Percentiles rank a stretch among this genome's conserved stretches.
Conservation (phyloP, 1,284 basidiomycete species). For the Tilletia caries region DNA sequence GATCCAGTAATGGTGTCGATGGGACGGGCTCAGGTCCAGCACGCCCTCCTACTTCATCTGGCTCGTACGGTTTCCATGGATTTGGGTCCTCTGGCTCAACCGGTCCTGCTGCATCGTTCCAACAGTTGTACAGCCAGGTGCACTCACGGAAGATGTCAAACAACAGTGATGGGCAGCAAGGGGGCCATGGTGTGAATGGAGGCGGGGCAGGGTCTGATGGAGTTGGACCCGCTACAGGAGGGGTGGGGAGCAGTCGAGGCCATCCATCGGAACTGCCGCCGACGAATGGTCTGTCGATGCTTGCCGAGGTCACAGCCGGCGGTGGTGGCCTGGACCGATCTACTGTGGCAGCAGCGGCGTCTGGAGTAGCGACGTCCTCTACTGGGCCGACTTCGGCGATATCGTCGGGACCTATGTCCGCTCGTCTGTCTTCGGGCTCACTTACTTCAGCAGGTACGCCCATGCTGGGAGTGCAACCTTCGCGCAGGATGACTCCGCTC, state of each 20-base stretch:
- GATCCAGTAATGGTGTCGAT: too few relatives aligned
- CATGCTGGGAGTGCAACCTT: not conserved
- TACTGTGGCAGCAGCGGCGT: not conserved
- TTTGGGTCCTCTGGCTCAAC: not conserved
- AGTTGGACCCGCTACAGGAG: not conserved
- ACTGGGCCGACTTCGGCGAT: too few relatives aligned
- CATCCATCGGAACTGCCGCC: not conserved
- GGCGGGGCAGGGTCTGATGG: not conserved
- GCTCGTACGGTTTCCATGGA: too few relatives aligned
- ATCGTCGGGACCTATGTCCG: too few relatives aligned
- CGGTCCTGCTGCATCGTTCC: conserved; percentile 3
- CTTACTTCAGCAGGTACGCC: not conserved
- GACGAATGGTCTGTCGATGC: conserved; percentile 5
- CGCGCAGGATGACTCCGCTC: conserved; percentile 5
- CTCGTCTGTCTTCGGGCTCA: too few relatives aligned
- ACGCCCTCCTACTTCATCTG: too few relatives aligned
- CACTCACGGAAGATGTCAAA: not conserved
- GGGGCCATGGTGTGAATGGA: too few relatives aligned
- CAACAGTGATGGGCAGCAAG: not conserved
- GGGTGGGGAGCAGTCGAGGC: not conserved
- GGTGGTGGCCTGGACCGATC: not conserved
- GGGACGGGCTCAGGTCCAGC: too few relatives aligned
- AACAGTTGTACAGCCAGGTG: not conserved
- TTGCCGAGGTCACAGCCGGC: not conserved
- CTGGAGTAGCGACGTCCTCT: not conserved